Conservation (phyloP, 2,329 filamentous ascomycete genomes). For the Cladophialophora psammophila region DNA sequence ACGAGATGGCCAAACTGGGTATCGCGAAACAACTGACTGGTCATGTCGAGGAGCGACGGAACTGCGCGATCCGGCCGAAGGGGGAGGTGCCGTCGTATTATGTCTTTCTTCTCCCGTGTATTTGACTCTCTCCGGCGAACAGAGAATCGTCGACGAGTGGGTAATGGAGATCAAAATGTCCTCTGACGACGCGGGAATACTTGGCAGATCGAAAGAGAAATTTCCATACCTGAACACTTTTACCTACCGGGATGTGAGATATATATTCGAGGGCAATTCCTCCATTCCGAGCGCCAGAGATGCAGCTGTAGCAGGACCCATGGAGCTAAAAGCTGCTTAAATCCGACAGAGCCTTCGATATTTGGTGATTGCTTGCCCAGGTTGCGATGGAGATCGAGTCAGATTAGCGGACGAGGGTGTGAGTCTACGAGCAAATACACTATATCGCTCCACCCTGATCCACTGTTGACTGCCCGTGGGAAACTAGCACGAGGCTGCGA, state of each 20-base stretch:
- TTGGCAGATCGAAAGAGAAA: neutral
- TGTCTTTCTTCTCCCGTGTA: no score
- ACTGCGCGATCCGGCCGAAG: neutral
- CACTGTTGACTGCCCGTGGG: neutral
- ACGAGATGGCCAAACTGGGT: constrained; percentile 12
- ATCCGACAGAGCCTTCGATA: neutral
- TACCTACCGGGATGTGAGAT: neutral
- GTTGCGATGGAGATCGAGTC: no score
- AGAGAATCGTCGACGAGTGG: no score
- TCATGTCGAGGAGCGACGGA: neutral
- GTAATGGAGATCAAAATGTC: no score
- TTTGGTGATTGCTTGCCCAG: no score
- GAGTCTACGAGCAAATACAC: neutral
- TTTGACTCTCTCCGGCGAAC: no score
- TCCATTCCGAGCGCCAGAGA: no score
- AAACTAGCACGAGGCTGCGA: neutral
- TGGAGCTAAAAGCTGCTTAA: neutral
- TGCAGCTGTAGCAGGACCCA: no score
- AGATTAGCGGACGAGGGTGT: no score
- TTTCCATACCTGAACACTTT: neutral
- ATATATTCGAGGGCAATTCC: no score
- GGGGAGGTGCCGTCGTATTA: neutral
- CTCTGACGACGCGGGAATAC: neutral
- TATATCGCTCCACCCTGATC: neutral
- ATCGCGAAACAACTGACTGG: constrained; percentile 4